Evolutionary conservation across 2,329 filamentous ascomycete species (phyloP), one percentile per base, ranked within the genome.

Genomic region (Sporothrix euskadiensis): DNA sequence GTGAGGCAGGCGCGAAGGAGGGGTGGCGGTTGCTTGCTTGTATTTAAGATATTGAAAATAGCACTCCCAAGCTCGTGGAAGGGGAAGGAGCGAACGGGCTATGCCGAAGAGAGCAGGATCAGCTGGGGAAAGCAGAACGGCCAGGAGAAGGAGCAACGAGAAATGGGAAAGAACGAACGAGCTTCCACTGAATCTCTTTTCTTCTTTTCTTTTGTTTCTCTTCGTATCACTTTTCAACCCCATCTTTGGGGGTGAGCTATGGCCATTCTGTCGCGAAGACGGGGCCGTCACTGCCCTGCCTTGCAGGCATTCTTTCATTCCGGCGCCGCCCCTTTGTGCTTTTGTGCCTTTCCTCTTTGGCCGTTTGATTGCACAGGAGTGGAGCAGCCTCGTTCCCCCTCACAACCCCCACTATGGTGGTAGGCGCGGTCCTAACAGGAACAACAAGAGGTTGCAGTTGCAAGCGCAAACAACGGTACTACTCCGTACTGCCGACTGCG

Each of bases 281-380:
- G 12, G 39, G 63, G 47, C 63, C 41, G 32, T 69, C 66, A 69
- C 66, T 44, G 66, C 66, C 66, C 66, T 56, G 47, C 66, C 63
- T 69, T 57, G 68, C 68, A 70, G 68, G 68, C 68, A 70, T 70
- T 57, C 68, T 59, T 70, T 52, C 35, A 47, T 59, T 70, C 68
- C 35, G n/a, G 44, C 26, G 44, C 49, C 61, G 61, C 39, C 61
- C 61, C 35, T 65, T 26, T 26, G 26, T 26, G 26, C 26, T 26
- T 26, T 44, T 65, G 35, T 68, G 63, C 44, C 19, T 52, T 69
- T 54, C 10, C 44, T 52, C 41, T 47, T 56, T 56, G 19, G 30
- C 6, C 3, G 39, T 71, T 71, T 71, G 69, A 71, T 71, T 71
- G 54, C 69, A 47, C 39, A 61, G 39, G 69, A 35, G 39, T 71